Evolutionary conservation across 2,329 filamentous ascomycete genomes (phyloP).

Genomic region (Neurospora sp.): DNA sequence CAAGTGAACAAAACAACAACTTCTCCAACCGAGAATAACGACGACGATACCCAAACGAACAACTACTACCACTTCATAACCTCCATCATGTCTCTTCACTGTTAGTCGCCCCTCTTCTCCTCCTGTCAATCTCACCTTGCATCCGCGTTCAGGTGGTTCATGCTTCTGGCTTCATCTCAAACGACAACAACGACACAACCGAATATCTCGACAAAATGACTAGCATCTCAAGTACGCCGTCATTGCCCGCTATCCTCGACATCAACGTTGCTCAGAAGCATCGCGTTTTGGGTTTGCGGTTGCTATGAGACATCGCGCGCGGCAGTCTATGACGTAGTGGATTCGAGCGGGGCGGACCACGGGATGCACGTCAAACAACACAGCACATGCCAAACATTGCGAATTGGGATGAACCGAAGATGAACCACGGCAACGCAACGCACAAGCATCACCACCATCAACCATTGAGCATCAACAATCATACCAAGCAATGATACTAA

Average conservation of each 20-base stretch:
- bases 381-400: background rate
- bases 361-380: background rate
- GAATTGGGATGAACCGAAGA: background rate
- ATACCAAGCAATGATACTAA: background rate
- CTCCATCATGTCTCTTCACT: conserved; percentile 49
- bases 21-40: background rate
- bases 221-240: background rate
- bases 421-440: background rate
- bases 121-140: background rate
- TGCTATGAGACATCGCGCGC: background rate
- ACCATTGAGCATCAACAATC: background rate
- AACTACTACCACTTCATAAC: background rate
- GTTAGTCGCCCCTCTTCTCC: conserved; percentile 28
- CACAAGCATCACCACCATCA: background rate
- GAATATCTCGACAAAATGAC: background rate
- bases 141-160: background rate
- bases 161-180: background rate
- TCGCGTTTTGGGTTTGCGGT: background rate
- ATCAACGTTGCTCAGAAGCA: background rate
- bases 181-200: background rate
- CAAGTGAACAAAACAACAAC: conserved; percentile 1
- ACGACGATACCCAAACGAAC: background rate
- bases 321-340: background rate
- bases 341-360: background rate
- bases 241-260: background rate